These are phyloP conservation scores for Strigomonas galati DNA, from an alignment of 208 protist species.

Conservation along the genomic window DNA sequence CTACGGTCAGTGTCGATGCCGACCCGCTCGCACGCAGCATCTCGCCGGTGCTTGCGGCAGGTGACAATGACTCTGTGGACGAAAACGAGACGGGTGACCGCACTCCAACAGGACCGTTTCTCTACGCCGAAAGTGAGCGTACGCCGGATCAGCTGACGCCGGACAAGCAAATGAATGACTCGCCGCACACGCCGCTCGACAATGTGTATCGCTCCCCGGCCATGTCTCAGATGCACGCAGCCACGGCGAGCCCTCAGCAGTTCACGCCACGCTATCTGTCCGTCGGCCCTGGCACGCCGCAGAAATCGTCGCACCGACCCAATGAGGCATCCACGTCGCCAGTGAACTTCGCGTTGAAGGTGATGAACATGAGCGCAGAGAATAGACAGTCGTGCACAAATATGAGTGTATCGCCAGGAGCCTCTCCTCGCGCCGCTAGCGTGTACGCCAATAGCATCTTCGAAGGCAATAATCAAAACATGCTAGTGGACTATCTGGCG, in stretches of 20 bases:
- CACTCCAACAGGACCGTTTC: background rate
- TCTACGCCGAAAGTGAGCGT: too few species aligned
- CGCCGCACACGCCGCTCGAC: conserved; percentile 33
- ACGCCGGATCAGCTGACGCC: too few species aligned
- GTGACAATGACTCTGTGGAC: background rate
- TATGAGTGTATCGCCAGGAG: background rate
- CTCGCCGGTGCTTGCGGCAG: background rate
- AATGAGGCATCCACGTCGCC: conserved; percentile 6
- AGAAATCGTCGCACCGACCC: conserved; percentile 34
- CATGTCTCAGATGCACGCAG: conserved; percentile 11
- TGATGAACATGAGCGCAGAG: conserved; percentile 22
- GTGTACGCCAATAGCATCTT: background rate
- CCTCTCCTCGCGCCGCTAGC: background rate
- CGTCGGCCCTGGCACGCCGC: conserved; percentile 35
- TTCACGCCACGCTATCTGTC: conserved; percentile 19
- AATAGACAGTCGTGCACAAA: background rate
- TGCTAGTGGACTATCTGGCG: conserved; percentile 38
- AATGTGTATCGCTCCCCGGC: conserved; percentile 19
- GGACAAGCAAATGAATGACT: conserved; percentile 11
- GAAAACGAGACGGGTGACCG: background rate
- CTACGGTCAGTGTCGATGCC: background rate
- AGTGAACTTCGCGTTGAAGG: conserved; percentile 11
- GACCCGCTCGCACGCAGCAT: background rate
- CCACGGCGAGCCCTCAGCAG: conserved; percentile 15
- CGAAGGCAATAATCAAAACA: too few species aligned